Evolutionary conservation across 306 rosid genomes (phyloP).

Genomic region (Sicyos edulis): DNA sequence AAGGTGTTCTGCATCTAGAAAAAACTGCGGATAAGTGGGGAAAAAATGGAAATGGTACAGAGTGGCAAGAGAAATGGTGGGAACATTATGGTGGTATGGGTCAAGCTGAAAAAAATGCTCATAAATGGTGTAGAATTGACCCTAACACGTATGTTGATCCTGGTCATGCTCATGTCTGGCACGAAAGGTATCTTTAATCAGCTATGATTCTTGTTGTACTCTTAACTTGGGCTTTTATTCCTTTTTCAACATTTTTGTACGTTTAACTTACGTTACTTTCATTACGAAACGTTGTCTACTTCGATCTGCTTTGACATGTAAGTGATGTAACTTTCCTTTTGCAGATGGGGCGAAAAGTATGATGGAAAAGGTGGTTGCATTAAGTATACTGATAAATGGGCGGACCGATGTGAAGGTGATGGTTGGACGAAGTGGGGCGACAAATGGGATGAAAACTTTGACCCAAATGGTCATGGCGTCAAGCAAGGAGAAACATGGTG

Average conservation of each 20-base stretch:
- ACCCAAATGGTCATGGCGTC: constrained; percentile 52
- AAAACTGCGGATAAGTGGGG: constrained; percentile 99
- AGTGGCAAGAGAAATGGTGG: constrained; percentile 99
- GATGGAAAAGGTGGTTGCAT: constrained; percentile 89
- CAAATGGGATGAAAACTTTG: constrained; percentile 96
- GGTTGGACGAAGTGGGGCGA: constrained; percentile 98
- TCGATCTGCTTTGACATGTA: background rate
- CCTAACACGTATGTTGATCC: constrained; percentile 72
- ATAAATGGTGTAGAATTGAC: constrained; percentile 96
- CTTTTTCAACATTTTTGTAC: too few species aligned
- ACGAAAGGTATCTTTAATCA: constrained; percentile 59
- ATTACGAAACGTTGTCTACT: background rate
- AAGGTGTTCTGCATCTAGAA: constrained; percentile 71
- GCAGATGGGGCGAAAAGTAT: constrained; percentile 91
- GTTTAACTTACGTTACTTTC: too few species aligned
- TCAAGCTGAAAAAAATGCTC: constrained; percentile 89
- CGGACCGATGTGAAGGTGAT: constrained; percentile 65
- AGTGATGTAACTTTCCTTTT: constrained; percentile 14
- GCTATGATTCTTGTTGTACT: too few species aligned
- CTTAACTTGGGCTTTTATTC: background rate
- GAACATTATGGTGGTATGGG: constrained; percentile 72
- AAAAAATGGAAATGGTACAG: constrained; percentile 69
- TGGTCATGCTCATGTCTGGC: constrained; percentile 98
- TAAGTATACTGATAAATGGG: constrained; percentile 96
- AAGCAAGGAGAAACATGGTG: constrained; percentile 99